Evolutionary conservation across 495 filamentous ascomycete species (phyloP).

Genomic region (Talaromyces ruber): DNA sequence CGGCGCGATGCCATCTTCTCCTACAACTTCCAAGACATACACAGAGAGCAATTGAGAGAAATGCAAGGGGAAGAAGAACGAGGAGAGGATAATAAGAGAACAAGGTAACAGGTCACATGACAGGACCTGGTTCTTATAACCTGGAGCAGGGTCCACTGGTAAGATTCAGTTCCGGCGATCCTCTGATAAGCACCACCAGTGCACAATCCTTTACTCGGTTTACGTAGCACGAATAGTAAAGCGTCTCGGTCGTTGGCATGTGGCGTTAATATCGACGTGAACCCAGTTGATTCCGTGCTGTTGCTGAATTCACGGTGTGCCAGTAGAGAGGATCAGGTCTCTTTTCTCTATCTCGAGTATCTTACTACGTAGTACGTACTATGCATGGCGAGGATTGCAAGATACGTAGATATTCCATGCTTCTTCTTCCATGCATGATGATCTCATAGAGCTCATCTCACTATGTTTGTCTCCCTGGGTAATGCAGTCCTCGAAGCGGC

Average conservation of each 20-base stretch:
- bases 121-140: background rate
- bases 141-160: background rate
- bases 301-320: background rate
- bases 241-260: background rate
- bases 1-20: constrained; percentile 16
- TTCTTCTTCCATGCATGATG: background rate
- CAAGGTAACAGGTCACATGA: background rate
- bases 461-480: too few relatives aligned
- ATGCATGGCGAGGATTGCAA: background rate
- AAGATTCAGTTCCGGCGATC: background rate
- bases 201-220: background rate
- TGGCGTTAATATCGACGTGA: background rate
- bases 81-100: background rate
- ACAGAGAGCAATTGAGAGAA: background rate
- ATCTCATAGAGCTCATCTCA: background rate
- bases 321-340: background rate
- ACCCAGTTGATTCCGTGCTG: background rate
- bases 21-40: background rate
- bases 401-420: background rate
- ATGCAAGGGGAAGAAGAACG: background rate
- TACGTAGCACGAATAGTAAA: background rate
- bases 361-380: background rate
- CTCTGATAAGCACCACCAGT: background rate
- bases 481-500: too few relatives aligned
- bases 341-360: background rate